A percentile compares a stretch with the other conserved stretches of the same genome.
phyloP scores from a whole-genome alignment of 1,284 basidiomycete species.

The Boletus smithii region DNA sequence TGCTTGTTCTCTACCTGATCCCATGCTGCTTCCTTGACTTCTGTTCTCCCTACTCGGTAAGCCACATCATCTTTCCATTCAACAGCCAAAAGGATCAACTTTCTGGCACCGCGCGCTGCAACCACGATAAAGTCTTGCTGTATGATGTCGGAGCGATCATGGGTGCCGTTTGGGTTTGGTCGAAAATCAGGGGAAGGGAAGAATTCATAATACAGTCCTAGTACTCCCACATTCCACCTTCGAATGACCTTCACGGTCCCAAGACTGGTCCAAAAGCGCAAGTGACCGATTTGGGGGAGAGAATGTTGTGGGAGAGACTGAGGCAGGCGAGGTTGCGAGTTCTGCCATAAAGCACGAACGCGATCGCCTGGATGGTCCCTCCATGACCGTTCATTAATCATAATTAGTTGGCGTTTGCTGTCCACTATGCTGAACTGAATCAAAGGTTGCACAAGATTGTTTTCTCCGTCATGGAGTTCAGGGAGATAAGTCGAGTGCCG shows the following conservation, averaged over 20 bases:
- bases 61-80: constrained; percentile 20
- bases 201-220: background rate
- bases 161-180: background rate
- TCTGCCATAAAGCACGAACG: background rate
- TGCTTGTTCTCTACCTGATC: constrained; percentile 13
- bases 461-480: background rate
- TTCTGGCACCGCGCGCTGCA: background rate
- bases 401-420: background rate
- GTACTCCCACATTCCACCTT: background rate
- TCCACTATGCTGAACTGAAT: constrained; percentile 16
- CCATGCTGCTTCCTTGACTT: constrained; percentile 5
- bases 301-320: background rate
- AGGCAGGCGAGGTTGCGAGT: background rate
- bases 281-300: constrained; percentile 1
- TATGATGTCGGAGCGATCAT: constrained; percentile 6
- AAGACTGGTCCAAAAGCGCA: constrained; percentile 19
- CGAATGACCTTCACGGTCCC: constrained; percentile 5
- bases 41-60: constrained; percentile 17
- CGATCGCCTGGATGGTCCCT: background rate
- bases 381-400: constrained; percentile 4
- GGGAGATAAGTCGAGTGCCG: background rate
- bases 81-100: constrained; percentile 13
- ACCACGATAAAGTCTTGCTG: constrained; percentile 21
- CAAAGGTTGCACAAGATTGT: background rate
- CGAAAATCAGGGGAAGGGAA: background rate